These are phyloP conservation scores for Xylaria sp. DNA, from an alignment of 2,329 filamentous ascomycete species.

Conservation along the genomic window DNA sequence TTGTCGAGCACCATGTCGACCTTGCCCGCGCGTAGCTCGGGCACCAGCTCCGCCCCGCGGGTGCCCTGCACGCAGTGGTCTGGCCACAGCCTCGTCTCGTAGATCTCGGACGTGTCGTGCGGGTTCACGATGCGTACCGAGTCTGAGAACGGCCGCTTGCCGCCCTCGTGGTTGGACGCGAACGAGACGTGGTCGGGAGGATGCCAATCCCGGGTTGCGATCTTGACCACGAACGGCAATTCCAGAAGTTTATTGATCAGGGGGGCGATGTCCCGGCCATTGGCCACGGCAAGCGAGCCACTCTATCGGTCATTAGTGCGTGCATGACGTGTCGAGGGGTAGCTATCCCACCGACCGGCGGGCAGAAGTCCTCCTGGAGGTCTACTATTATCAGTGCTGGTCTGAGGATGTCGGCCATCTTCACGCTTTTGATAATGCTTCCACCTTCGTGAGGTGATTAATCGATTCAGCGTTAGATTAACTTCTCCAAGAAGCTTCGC, in stretches of 20 bases:
- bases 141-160: constrained; percentile 70
- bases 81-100: constrained; percentile 80
- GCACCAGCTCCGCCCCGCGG: constrained; percentile 70
- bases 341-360: constrained; percentile 63
- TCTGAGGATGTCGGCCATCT: constrained; percentile 41
- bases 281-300: constrained; percentile 80
- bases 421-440: not conserved
- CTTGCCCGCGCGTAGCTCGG: constrained; percentile 64
- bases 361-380: constrained; percentile 93
- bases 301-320: constrained; percentile 57
- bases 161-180: constrained; percentile 73
- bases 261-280: constrained; percentile 70
- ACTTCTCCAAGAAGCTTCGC: not conserved
- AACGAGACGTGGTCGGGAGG: constrained; percentile 85
- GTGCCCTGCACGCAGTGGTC: constrained; percentile 82
- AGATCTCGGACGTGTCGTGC: constrained; percentile 60
- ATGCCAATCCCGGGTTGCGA: constrained; percentile 95
- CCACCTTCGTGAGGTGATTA: no score
- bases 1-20: constrained; percentile 76
- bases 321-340: not conserved
- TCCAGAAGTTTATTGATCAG: constrained; percentile 74
- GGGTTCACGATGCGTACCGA: constrained; percentile 68
- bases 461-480: not conserved
- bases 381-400: constrained; percentile 75
- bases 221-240: constrained; percentile 70